Conservation (phyloP, 73 alveolate genomes). For the Halteria grandinella region DNA sequence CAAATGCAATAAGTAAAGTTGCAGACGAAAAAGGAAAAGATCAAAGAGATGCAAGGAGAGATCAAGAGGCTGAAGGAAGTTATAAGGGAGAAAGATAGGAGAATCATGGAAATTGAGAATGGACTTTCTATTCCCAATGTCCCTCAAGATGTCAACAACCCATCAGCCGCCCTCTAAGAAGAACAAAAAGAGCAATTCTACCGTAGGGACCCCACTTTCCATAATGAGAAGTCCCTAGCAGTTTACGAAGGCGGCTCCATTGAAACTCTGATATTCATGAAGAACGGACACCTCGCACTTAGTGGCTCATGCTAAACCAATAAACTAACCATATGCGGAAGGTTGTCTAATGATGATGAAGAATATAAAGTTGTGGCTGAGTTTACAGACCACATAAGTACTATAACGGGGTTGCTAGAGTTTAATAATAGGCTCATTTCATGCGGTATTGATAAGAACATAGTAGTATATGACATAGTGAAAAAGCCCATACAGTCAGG, state of each 20-base stretch:
- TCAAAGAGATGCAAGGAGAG: neutral
- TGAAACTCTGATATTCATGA: neutral
- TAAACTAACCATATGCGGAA: slow-evolving; percentile 18
- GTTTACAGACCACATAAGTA: slow-evolving; percentile 23
- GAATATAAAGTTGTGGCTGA: neutral
- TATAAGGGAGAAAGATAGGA: slow-evolving; percentile 2
- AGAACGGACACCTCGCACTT: slow-evolving; percentile 34
- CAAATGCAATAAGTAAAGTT: neutral
- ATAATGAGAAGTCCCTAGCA: neutral
- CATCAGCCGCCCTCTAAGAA: neutral
- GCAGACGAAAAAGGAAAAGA: neutral
- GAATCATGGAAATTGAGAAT: neutral
- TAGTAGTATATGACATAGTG: slow-evolving; percentile 34
- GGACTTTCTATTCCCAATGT: too few relatives aligned
- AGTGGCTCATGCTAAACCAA: slow-evolving; percentile 37
- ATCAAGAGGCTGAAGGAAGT: neutral
- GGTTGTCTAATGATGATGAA: neutral
- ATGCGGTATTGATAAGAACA: slow-evolving; percentile 34
- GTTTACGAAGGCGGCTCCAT: slow-evolving; percentile 37
- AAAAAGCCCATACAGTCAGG: neutral
- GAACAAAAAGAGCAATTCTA: slow-evolving; percentile 31
- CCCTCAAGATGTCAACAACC: too few relatives aligned
- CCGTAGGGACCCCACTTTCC: slow-evolving; percentile 40
- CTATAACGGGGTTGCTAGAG: slow-evolving; percentile 31
- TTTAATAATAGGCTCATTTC: slow-evolving; percentile 19